phyloP scores from a whole-genome alignment of 106 monocot species.

The Dendrobium officinale region DNA sequence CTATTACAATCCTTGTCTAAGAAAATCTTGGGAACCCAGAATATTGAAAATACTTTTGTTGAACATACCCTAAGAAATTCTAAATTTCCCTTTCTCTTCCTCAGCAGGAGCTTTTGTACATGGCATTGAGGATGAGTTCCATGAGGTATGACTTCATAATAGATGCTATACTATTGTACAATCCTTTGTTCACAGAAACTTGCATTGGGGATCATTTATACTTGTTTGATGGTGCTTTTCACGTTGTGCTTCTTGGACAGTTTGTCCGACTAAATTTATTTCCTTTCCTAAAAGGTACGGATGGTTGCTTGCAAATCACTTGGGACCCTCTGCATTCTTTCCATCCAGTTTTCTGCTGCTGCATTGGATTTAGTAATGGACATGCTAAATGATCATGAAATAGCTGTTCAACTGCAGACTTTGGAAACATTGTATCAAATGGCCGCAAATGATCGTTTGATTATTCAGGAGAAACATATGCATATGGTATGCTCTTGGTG shows the following conservation, averaged over 20 bases:
- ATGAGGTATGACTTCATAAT: slow-evolving; percentile 41
- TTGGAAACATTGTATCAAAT: slow-evolving; percentile 62
- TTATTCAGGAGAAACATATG: slow-evolving; percentile 65
- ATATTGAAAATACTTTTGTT: slow-evolving; percentile 18
- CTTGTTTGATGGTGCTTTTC: not conserved
- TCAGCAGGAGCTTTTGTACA: slow-evolving; percentile 81
- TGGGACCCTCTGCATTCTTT: slow-evolving; percentile 57
- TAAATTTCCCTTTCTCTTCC: slow-evolving; percentile 28
- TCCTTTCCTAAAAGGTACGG: slow-evolving; percentile 44
- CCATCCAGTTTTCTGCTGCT: slow-evolving; percentile 44
- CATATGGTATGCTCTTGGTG: slow-evolving; percentile 52
- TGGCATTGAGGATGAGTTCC: slow-evolving; percentile 91
- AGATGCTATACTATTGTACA: not conserved
- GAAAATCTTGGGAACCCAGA: slow-evolving; percentile 35
- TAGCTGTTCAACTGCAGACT: slow-evolving; percentile 47
- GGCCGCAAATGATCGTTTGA: slow-evolving; percentile 42
- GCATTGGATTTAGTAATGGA: slow-evolving; percentile 76
- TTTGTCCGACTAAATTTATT: slow-evolving; percentile 3
- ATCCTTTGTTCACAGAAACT: not conserved
- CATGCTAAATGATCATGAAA: slow-evolving; percentile 73
- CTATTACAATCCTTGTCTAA: slow-evolving; percentile 79
- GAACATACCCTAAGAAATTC: slow-evolving; percentile 19
- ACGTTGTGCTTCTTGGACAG: not conserved
- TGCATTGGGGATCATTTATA: not conserved
- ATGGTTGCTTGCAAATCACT: slow-evolving; percentile 60